These are phyloP conservation scores for Monosporozyma aquatica DNA, from an alignment of 805 yeast species.

Conservation along the genomic window DNA sequence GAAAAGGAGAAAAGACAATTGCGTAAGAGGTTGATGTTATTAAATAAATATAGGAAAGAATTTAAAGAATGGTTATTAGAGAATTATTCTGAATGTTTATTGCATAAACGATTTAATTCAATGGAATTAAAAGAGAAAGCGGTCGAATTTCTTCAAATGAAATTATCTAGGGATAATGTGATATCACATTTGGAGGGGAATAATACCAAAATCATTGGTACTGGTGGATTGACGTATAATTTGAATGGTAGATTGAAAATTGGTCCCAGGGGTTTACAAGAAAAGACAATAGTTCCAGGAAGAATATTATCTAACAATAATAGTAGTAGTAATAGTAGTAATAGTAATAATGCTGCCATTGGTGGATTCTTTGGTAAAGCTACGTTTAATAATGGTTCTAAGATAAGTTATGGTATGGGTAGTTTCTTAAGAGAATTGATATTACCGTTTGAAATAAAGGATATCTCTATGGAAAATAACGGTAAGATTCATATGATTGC, in stretches of 20 bases:
- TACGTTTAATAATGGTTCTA: slow-evolving; percentile 29
- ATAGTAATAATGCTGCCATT: slow-evolving; percentile 42
- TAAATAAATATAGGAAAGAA: slow-evolving; percentile 32
- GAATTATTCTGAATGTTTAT: slow-evolving; percentile 38
- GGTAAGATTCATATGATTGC: slow-evolving; percentile 26
- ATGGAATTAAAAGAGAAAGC: slow-evolving; percentile 33
- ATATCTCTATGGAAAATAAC: slow-evolving; percentile 31
- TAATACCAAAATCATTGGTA: slow-evolving; percentile 41
- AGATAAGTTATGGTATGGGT: slow-evolving; percentile 28
- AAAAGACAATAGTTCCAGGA: slow-evolving; percentile 54
- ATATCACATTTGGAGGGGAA: background rate
- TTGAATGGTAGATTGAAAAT: slow-evolving; percentile 59
- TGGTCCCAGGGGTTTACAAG: slow-evolving; percentile 60
- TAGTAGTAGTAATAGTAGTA: background rate
- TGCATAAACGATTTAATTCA: slow-evolving; percentile 22
- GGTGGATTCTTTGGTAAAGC: slow-evolving; percentile 44
- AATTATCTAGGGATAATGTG: background rate
- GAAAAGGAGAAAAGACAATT: background rate
- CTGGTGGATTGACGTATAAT: slow-evolving; percentile 67
- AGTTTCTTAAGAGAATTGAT: slow-evolving; percentile 37
- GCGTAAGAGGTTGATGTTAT: background rate
- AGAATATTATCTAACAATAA: slow-evolving; percentile 34
- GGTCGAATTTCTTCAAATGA: slow-evolving; percentile 30
- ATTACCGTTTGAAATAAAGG: slow-evolving; percentile 35
- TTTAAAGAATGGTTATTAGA: slow-evolving; percentile 48